Evolutionary conservation across 306 rosid genomes (phyloP).

Genomic region (Cucurbita moschata): DNA sequence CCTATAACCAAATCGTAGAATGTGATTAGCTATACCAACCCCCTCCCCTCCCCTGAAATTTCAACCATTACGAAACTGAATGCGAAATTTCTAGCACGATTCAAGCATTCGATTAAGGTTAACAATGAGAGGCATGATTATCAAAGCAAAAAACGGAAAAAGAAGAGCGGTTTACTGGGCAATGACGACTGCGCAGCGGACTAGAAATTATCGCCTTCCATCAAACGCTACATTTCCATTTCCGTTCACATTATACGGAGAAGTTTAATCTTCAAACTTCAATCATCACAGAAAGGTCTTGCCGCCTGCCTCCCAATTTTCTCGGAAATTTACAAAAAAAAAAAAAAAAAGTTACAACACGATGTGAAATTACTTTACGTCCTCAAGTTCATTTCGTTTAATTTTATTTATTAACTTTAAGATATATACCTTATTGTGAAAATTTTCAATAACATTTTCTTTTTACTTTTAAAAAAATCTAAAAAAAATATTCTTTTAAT

Average conservation of each 20-base stretch:
- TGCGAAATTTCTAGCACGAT: not conserved
- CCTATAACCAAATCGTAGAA: not conserved
- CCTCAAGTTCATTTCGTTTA: too few species aligned
- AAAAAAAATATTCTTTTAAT: too few species aligned
- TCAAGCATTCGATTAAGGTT: not conserved
- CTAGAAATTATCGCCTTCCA: slow-evolving; percentile 52
- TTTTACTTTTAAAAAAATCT: too few species aligned
- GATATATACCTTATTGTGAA: too few species aligned
- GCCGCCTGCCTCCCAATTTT: too few species aligned
- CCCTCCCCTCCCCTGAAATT: not conserved
- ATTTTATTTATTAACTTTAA: too few species aligned
- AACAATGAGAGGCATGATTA: not conserved
- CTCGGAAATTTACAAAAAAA: too few species aligned
- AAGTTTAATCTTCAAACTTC: not conserved
- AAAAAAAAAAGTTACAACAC: too few species aligned
- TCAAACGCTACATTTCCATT: slow-evolving; percentile 1
- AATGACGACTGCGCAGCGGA: slow-evolving; percentile 34
- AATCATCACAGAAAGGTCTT: not conserved
- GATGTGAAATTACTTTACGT: too few species aligned
- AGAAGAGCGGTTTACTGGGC: not conserved
- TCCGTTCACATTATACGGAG: not conserved
- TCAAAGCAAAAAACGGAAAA: not conserved
- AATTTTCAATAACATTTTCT: too few species aligned
- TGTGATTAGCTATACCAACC: not conserved
- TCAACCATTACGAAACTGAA: not conserved